Conservation (phyloP, 495 filamentous ascomycete species). For the Cairneyella variabilis region DNA sequence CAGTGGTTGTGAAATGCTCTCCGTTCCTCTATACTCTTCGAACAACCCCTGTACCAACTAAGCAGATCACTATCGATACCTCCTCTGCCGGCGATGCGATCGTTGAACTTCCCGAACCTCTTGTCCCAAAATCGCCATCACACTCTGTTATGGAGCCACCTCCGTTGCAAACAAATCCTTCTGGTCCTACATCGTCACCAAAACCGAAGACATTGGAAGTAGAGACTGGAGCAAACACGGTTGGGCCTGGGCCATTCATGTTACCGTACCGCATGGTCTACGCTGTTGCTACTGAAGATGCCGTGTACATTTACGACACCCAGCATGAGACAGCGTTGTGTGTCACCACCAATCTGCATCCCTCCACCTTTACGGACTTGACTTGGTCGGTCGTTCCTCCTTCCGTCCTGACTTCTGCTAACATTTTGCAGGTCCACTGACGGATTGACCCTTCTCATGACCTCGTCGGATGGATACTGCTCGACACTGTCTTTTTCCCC, state of each 20-base stretch:
- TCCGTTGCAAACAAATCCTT: constrained; percentile 45
- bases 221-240: constrained; percentile 43
- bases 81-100: constrained; percentile 83
- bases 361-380: constrained; percentile 94
- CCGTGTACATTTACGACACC: constrained; percentile 94
- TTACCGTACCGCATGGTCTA: constrained; percentile 93
- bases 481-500: constrained; percentile 81
- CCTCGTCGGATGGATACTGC: constrained; percentile 96
- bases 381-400: constrained; percentile 65
- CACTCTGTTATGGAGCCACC: constrained; percentile 83
- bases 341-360: constrained; percentile 93
- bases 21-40: constrained; percentile 83
- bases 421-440: constrained; percentile 73
- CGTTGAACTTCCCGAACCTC: constrained; percentile 75
- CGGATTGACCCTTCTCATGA: constrained; percentile 87
- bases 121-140: constrained; percentile 46
- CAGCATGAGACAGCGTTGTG: constrained; percentile 92
- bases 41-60: constrained; percentile 62
- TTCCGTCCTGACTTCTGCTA: not conserved
- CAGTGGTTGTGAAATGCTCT: constrained; percentile 92
- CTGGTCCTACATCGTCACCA: constrained; percentile 47
- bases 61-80: constrained; percentile 91
- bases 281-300: constrained; percentile 95
- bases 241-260: constrained; percentile 64
- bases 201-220: constrained; percentile 45